Evolutionary conservation across 2,329 filamentous ascomycete genomes (phyloP).

Genomic region (Amylocarpus encephaloides): DNA sequence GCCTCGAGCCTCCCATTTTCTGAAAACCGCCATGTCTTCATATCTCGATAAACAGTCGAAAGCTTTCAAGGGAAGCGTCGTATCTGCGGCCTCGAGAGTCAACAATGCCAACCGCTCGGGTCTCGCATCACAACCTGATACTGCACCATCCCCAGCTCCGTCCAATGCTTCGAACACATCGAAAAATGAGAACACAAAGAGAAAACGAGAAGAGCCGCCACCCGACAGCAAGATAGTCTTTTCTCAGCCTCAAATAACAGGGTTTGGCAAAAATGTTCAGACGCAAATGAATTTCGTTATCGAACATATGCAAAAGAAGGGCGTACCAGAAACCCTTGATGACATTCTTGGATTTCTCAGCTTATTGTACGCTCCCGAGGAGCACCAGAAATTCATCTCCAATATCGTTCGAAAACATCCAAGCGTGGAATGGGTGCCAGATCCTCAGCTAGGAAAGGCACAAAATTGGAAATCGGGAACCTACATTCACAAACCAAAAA

Average conservation of each 20-base stretch:
- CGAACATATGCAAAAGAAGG: conserved; percentile 71
- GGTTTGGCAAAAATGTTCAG: conserved; percentile 72
- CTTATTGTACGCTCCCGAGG: conserved; percentile 55
- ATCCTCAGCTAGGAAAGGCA: conserved; percentile 49
- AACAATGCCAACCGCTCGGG: conserved; percentile 38
- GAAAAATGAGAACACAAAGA: conserved; percentile 50
- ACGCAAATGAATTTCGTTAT: conserved; percentile 86
- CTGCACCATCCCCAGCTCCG: conserved; percentile 57
- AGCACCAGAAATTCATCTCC: conserved; percentile 57
- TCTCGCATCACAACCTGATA: conserved; percentile 41
- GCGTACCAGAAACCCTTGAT: conserved; percentile 60
- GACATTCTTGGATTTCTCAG: conserved; percentile 79
- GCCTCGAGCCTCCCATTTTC: background rate
- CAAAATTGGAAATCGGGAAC: conserved; percentile 62
- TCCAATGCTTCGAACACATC: conserved; percentile 48
- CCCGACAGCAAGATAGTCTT: conserved; percentile 50
- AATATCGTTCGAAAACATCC: conserved; percentile 61
- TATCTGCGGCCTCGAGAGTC: conserved; percentile 59
- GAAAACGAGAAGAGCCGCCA: conserved; percentile 45
- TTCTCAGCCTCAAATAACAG: conserved; percentile 70
- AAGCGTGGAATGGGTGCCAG: conserved; percentile 51
- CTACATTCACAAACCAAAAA: conserved; percentile 79
- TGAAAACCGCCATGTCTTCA: conserved; percentile 44
- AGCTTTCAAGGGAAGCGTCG: conserved; percentile 54
- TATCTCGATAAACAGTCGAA: conserved; percentile 61